Base-by-base conservation (phyloP, 768 basidiomycete species). In the Podaxis rugospora region DNA sequence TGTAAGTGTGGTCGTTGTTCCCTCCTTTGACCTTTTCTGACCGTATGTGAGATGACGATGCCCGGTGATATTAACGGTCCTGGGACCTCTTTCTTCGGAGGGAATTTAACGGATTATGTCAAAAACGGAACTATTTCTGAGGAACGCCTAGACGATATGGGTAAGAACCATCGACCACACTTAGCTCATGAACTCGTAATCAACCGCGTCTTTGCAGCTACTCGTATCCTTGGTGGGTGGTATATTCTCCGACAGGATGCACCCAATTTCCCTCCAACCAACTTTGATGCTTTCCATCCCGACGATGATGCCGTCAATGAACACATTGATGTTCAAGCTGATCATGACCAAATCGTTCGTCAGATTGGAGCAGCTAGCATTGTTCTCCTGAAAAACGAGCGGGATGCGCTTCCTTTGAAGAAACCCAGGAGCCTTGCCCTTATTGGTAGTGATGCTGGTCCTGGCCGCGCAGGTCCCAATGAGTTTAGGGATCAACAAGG, bases 81-180 rank as follows among this genome's bases (percentile, higher is more conserved):
- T 18, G 73, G 75, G 5, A 76, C 67, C 9, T 79, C 83, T 2
- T 92, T 82, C 67, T 92, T 85, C 63, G 87, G 89, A n/a, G 74
- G 68, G 0, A 90, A 87, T 69, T 78, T 93, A 32, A 87, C 86
- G 0, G 76, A 76, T 25, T 86, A 79, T 51, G 90, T 95, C 18
- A 73, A 80, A 49, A 90, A 93, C 68, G 86, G 86, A 39, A 86
- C 84, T 1, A 89, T 95, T 55, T 79, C 88, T 0, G 76, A 80
- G 63, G 68, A 77, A 2, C 83, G 90, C 5, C 72, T 90, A 4
- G 85, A 88, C 58, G 92, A 95, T 68, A 93, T 93, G 90, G 86
- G 84, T 72, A 71, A 68, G 67, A 76, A 50, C 67, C 68, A 16
- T 66, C 25, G 13, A 28, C 11, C 13, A 23, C 14, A 32, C 35